Base-by-base conservation (phyloP, 2,329 filamentous ascomycete genomes). In the Incumbomyces lentus region DNA sequence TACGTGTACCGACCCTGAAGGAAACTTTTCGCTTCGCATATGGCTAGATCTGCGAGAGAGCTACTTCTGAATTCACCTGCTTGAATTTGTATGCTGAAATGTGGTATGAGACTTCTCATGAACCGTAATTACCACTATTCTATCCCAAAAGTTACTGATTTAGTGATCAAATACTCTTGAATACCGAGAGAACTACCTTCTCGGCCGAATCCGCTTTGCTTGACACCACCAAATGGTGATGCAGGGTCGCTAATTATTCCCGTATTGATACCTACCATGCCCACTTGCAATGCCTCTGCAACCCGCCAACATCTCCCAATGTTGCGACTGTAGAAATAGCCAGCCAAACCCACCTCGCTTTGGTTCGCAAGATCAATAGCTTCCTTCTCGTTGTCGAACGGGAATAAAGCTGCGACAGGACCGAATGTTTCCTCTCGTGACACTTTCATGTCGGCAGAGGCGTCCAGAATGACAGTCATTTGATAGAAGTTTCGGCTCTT, bases 261-360 rank as follows among this genome's bases (percentile, higher is more conserved):
- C 2, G 71, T 73, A 55, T 75, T 75, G 34, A 74, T 53, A 46
- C 86, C 86, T 1, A 93, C 78, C 87, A 93, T 93, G 44, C 86
- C 87, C 1, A 90, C 84, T 62, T 93, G 84, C 33, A 93, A 68
- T 13, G 74, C 73, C 66, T 85, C 81, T 0, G 80, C 77, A 0
- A 86, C 81, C 67, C 58, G 75, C 69, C 11, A 84, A 26, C 22
- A 26, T 26, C 22, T 26, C 5, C 22, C 22, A 26, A 26, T 8
- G 22, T 26, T 8, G 22, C 22, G 22, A 8, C 22, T 26, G 22
- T 26, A 26, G 22, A 26, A 26, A 8, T 26, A 26, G 5, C 22
- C 22, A 26, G 22, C 22, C 22, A 26, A 26, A 8, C 22, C 77
- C 26, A 68, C 70, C 17, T 72, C 65, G 1, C 65, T 64, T 16